Percentiles rank a stretch among this genome's conserved stretches.
Evolutionary conservation across 805 yeast genomes (phyloP).

Genomic region (Schwanniomyces pseudopolymorphus): DNA sequence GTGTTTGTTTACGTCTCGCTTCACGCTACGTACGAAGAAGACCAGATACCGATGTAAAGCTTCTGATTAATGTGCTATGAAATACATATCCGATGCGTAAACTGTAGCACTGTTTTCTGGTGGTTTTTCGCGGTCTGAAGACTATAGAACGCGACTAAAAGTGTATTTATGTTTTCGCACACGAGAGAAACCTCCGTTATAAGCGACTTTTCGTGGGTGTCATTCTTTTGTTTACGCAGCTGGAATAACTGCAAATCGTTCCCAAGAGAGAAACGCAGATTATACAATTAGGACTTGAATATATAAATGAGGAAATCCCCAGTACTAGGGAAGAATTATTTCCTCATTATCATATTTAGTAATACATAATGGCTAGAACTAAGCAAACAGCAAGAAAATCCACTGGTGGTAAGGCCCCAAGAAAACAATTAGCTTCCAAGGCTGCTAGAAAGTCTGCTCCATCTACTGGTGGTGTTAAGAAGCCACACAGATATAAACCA

Average conservation of each 20-base stretch:
- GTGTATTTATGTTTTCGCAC: background rate
- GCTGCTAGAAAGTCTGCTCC: slow-evolving; percentile 51
- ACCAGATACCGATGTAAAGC: background rate
- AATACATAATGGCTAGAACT: slow-evolving; percentile 42
- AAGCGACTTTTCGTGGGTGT: background rate
- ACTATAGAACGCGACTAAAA: background rate
- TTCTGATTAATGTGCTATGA: background rate
- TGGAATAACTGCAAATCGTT: background rate
- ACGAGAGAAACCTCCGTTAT: background rate
- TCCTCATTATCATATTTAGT: background rate
- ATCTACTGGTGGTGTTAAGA: slow-evolving; percentile 47
- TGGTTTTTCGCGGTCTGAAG: background rate
- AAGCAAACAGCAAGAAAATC: slow-evolving; percentile 50
- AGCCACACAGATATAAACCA: slow-evolving; percentile 51
- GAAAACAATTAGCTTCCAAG: slow-evolving; percentile 49
- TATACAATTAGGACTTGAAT: background rate
- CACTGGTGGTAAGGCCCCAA: slow-evolving; percentile 50
- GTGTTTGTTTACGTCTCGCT: background rate
- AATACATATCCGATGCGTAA: background rate
- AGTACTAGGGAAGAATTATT: no score
- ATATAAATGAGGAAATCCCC: background rate
- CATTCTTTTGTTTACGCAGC: background rate
- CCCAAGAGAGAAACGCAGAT: background rate
- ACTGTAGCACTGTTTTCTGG: background rate
- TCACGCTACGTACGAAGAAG: background rate